phyloP scores from a whole-genome alignment of 192 early-diverging fungal genomes.

The Allomyces macrogynus region DNA sequence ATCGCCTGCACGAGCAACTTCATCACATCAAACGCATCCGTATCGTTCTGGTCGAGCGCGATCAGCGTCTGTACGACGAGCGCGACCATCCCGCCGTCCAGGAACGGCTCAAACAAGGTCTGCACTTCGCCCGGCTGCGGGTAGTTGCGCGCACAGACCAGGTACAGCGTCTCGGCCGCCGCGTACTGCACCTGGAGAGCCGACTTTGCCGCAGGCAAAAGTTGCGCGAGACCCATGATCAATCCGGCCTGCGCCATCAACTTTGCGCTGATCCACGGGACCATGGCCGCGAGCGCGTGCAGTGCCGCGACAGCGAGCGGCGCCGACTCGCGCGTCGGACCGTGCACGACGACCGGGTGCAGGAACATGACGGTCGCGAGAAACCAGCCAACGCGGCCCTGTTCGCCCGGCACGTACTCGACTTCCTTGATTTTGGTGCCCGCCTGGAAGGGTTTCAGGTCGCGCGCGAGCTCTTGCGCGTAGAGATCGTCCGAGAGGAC shows the following conservation, averaged over 20 bases:
- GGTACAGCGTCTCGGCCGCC: neutral
- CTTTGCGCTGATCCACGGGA: neutral
- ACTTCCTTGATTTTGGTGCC: neutral
- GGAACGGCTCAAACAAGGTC: neutral
- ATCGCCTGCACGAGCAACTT: neutral
- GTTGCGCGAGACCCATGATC: neutral
- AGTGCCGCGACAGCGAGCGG: neutral
- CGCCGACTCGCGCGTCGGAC: neutral
- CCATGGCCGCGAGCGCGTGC: neutral
- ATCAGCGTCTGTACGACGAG: neutral
- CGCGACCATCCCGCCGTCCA: neutral
- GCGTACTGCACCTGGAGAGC: neutral
- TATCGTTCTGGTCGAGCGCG: neutral
- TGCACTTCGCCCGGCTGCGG: neutral
- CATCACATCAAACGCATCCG: neutral
- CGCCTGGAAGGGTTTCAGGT: neutral
- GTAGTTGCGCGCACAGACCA: neutral
- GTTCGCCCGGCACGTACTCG: neutral
- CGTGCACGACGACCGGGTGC: neutral
- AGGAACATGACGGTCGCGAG: neutral
- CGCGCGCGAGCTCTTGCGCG: neutral
- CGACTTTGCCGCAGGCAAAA: neutral
- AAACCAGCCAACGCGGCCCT: neutral
- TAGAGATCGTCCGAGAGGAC: neutral
- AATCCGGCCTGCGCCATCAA: neutral